Evolutionary conservation across 2,329 filamentous ascomycete species (phyloP).

Genomic region (Xylariales sp.): DNA sequence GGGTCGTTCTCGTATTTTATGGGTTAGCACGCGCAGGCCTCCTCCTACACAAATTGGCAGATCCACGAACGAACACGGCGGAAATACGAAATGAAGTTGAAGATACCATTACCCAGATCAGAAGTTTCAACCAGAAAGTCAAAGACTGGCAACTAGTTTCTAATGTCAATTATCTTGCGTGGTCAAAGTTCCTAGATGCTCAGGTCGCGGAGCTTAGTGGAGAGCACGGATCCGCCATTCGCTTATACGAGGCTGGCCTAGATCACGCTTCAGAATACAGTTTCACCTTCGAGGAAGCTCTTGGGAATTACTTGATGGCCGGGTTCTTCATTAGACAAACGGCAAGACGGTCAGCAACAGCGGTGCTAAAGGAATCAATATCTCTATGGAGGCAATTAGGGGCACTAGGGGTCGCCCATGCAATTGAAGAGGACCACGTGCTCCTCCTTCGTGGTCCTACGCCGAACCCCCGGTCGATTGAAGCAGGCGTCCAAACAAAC

Average conservation of each 20-base stretch:
- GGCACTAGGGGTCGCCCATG: slow-evolving; percentile 74
- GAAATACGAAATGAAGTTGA: slow-evolving; percentile 58
- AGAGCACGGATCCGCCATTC: slow-evolving; percentile 68
- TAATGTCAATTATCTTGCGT: slow-evolving; percentile 77
- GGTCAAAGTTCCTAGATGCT: slow-evolving; percentile 75
- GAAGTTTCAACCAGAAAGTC: slow-evolving; percentile 68
- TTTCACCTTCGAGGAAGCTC: slow-evolving; percentile 77
- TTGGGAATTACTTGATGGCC: slow-evolving; percentile 79
- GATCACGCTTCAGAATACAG: slow-evolving; percentile 77
- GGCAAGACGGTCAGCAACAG: slow-evolving; percentile 74
- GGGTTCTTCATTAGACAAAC: slow-evolving; percentile 75
- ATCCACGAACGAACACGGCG: slow-evolving; percentile 58
- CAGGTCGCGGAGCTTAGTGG: slow-evolving; percentile 73
- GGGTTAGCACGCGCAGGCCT: slow-evolving; percentile 67
- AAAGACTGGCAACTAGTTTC: slow-evolving; percentile 72
- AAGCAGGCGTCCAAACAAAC: slow-evolving; percentile 77
- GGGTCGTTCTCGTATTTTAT: slow-evolving; percentile 69
- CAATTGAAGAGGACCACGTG: slow-evolving; percentile 75
- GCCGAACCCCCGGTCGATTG: slow-evolving; percentile 67
- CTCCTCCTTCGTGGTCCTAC: slow-evolving; percentile 73
- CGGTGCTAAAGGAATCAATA: slow-evolving; percentile 75
- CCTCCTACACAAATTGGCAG: slow-evolving; percentile 61
- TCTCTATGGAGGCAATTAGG: slow-evolving; percentile 76
- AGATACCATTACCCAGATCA: slow-evolving; percentile 64
- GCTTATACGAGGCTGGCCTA: slow-evolving; percentile 75